Evolutionary conservation across 768 basidiomycete species (phyloP).

Genomic region (Rhizopogon roseolus): DNA sequence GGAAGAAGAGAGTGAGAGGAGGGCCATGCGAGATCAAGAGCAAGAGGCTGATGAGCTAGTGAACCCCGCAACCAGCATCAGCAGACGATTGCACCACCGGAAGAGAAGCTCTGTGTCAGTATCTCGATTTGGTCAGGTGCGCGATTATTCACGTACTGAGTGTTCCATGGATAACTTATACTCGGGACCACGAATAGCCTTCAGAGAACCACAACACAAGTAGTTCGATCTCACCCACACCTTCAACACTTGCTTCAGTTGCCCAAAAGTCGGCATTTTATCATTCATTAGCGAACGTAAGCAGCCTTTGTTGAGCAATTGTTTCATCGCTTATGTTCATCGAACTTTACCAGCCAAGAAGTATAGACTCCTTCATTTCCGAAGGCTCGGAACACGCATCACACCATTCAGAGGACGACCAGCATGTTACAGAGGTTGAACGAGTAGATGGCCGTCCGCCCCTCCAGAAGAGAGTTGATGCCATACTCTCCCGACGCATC

Average conservation of each 20-base stretch:
- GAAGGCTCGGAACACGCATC: conserved; percentile 27
- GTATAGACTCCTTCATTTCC: conserved; percentile 41
- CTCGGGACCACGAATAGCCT: conserved; percentile 8
- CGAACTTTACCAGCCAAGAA: conserved; percentile 33
- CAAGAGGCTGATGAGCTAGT: conserved; percentile 10
- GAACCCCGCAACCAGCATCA: conserved; percentile 15
- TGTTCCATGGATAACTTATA: not conserved
- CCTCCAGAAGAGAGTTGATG: conserved; percentile 36
- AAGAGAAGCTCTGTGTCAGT: conserved; percentile 49
- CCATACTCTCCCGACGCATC: conserved; percentile 42
- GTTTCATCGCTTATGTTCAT: conserved; percentile 4
- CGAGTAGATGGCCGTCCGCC: conserved; percentile 40
- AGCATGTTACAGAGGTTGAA: conserved; percentile 45
- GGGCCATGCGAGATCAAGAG: conserved; percentile 34
- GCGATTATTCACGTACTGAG: conserved; percentile 8
- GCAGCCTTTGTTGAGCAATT: not conserved
- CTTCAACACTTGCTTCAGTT: conserved; percentile 34
- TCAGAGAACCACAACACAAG: conserved; percentile 18
- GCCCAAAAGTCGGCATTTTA: conserved; percentile 45
- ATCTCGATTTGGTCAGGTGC: conserved; percentile 57
- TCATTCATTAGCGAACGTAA: conserved; percentile 40
- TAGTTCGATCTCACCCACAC: conserved; percentile 11
- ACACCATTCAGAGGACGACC: conserved; percentile 35
- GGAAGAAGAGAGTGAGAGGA: conserved; percentile 51
- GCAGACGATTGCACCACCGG: conserved; percentile 30